phyloP scores from a whole-genome alignment of 1,284 basidiomycete species.

The Pyrrhoderma noxium region DNA sequence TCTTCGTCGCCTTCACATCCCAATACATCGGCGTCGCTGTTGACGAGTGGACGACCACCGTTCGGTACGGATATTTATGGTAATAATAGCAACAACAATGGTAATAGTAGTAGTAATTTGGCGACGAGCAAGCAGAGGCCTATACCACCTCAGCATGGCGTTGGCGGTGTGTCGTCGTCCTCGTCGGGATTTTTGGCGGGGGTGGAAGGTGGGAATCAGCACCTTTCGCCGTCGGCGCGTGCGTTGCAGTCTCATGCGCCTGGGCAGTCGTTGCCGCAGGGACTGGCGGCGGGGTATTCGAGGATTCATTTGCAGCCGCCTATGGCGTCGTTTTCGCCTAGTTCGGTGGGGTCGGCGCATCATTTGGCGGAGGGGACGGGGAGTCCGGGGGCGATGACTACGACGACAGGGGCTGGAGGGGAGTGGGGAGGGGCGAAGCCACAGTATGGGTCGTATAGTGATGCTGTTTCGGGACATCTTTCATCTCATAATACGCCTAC shows the following conservation, averaged over 20 bases:
- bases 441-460: not conserved
- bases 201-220: not conserved
- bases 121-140: not conserved
- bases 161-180: slow-evolving; percentile 1
- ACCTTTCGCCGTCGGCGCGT: slow-evolving; percentile 52
- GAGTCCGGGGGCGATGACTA: slow-evolving; percentile 20
- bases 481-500: too few species aligned
- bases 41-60: slow-evolving; percentile 7
- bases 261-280: slow-evolving; percentile 82
- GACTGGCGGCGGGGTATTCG: slow-evolving; percentile 79
- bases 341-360: slow-evolving; percentile 23
- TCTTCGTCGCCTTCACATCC: slow-evolving; percentile 23
- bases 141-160: slow-evolving; percentile 1
- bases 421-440: not conserved
- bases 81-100: too few species aligned
- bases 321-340: slow-evolving; percentile 27
- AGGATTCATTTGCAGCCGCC: slow-evolving; percentile 68
- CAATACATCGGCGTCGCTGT: slow-evolving; percentile 26
- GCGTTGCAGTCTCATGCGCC: slow-evolving; percentile 75
- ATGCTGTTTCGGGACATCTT: not conserved
- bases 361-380: slow-evolving; percentile 24
- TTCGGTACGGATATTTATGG: not conserved
- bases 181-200: not conserved
- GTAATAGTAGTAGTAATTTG: not conserved
- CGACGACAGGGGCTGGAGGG: not conserved